Conservation (phyloP, 805 yeast species). For the Nakazawaea pomicola region DNA sequence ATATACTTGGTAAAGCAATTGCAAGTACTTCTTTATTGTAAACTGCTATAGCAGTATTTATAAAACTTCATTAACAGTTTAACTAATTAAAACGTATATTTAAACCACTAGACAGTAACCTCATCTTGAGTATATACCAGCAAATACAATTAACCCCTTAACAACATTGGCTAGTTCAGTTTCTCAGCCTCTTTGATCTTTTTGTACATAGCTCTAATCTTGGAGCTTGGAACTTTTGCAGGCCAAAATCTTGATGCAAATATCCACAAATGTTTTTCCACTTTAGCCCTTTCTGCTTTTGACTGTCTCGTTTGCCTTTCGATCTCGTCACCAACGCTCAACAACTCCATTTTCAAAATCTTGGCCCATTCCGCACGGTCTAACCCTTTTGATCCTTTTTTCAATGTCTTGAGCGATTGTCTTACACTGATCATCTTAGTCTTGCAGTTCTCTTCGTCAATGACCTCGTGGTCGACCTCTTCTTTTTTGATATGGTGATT, state of each 20-base stretch:
- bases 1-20: too few relatives aligned
- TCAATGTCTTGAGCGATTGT: slow-evolving; percentile 58
- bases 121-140: too few relatives aligned
- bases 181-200: slow-evolving; percentile 35
- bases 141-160: too few relatives aligned
- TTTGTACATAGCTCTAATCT: slow-evolving; percentile 72
- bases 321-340: slow-evolving; percentile 72
- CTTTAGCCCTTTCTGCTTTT: slow-evolving; percentile 24
- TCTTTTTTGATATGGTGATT: slow-evolving; percentile 16
- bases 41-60: too few relatives aligned
- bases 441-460: slow-evolving; percentile 73
- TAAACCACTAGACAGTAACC: too few relatives aligned
- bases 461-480: slow-evolving; percentile 61
- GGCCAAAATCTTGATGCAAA: slow-evolving; percentile 89
- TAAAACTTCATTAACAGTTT: too few relatives aligned
- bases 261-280: slow-evolving; percentile 71
- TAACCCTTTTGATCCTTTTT: slow-evolving; percentile 66
- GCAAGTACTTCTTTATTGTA: too few relatives aligned
- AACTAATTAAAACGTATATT: too few relatives aligned
- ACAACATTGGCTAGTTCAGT: background rate
- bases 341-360: slow-evolving; percentile 61
- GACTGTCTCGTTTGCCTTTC: slow-evolving; percentile 30
- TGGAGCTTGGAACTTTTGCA: slow-evolving; percentile 66
- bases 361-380: slow-evolving; percentile 75
- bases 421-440: slow-evolving; percentile 59